These are phyloP conservation scores for Kregervanrija pseudodelftensis DNA, from an alignment of 805 yeast species.

Conservation along the genomic window DNA sequence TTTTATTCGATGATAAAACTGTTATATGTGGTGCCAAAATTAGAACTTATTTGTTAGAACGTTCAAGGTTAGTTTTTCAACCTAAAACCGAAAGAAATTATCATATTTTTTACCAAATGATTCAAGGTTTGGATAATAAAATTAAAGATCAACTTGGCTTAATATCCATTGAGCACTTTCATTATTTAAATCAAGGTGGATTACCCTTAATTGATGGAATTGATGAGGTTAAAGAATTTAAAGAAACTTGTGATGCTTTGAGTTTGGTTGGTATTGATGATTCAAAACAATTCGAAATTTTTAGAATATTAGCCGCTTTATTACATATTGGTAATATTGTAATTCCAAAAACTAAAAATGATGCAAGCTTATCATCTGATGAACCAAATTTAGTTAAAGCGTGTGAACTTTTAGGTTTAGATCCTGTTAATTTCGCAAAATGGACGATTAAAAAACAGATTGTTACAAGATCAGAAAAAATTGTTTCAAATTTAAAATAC, in stretches of 20 bases:
- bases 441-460: slow-evolving; percentile 94
- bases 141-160: slow-evolving; percentile 55
- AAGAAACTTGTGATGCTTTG: slow-evolving; percentile 70
- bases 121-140: slow-evolving; percentile 60
- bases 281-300: slow-evolving; percentile 57
- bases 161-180: slow-evolving; percentile 57
- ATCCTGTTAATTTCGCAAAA: slow-evolving; percentile 65
- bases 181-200: slow-evolving; percentile 88
- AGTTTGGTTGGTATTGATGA: slow-evolving; percentile 65
- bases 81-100: slow-evolving; percentile 88
- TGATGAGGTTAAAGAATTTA: slow-evolving; percentile 76
- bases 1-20: slow-evolving; percentile 66
- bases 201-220: slow-evolving; percentile 60
- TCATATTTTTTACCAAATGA: slow-evolving; percentile 87
- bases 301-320: slow-evolving; percentile 77
- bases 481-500: slow-evolving; percentile 71
- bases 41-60: slow-evolving; percentile 85
- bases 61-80: slow-evolving; percentile 92
- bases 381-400: slow-evolving; percentile 82
- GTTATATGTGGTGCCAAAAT: slow-evolving; percentile 91
- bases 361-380: slow-evolving; percentile 74
- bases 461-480: slow-evolving; percentile 85
- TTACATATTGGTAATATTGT: slow-evolving; percentile 91
- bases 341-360: slow-evolving; percentile 75
- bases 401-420: slow-evolving; percentile 76